These are phyloP conservation scores for Kluyveromyces nonfermentans DNA, from an alignment of 805 yeast species.

Conservation along the genomic window DNA sequence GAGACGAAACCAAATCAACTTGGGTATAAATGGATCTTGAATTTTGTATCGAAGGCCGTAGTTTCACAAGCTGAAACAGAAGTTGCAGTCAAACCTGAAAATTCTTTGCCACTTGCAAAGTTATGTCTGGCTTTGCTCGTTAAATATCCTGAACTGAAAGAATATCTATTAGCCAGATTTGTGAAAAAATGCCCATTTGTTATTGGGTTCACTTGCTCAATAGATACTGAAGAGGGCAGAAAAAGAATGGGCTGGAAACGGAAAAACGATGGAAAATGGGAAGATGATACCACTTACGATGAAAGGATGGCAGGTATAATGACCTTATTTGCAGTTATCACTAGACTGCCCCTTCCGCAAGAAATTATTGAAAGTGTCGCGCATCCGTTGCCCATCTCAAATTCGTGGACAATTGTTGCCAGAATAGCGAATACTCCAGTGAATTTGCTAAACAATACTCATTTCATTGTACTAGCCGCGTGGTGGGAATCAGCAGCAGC, in stretches of 20 bases:
- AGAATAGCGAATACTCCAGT: slow-evolving; percentile 52
- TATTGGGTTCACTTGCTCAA: slow-evolving; percentile 68
- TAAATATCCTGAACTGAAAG: slow-evolving; percentile 35
- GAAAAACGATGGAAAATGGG: slow-evolving; percentile 33
- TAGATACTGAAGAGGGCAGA: slow-evolving; percentile 78
- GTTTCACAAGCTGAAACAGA: slow-evolving; percentile 92
- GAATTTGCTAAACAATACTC: slow-evolving; percentile 50
- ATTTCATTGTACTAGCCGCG: slow-evolving; percentile 58
- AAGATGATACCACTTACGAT: slow-evolving; percentile 57
- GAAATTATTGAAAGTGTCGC: slow-evolving; percentile 20
- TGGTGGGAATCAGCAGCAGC: slow-evolving; percentile 89
- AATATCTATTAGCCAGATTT: slow-evolving; percentile 56
- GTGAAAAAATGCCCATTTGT: slow-evolving; percentile 86
- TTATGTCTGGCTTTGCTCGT: slow-evolving; percentile 48
- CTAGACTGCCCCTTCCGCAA: slow-evolving; percentile 37
- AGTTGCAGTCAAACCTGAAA: slow-evolving; percentile 65
- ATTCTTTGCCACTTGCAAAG: slow-evolving; percentile 72
- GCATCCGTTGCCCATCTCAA: slow-evolving; percentile 49
- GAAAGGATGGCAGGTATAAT: slow-evolving; percentile 84
- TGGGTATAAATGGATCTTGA: slow-evolving; percentile 65
- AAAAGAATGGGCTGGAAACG: slow-evolving; percentile 82
- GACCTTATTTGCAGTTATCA: slow-evolving; percentile 68
- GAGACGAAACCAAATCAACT: slow-evolving; percentile 41
- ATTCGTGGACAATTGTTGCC: slow-evolving; percentile 67
- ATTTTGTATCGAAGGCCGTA: slow-evolving; percentile 75